These are phyloP conservation scores for Akanthomyces muscarius DNA, from an alignment of 2,329 filamentous ascomycete genomes.

Conservation along the genomic window DNA sequence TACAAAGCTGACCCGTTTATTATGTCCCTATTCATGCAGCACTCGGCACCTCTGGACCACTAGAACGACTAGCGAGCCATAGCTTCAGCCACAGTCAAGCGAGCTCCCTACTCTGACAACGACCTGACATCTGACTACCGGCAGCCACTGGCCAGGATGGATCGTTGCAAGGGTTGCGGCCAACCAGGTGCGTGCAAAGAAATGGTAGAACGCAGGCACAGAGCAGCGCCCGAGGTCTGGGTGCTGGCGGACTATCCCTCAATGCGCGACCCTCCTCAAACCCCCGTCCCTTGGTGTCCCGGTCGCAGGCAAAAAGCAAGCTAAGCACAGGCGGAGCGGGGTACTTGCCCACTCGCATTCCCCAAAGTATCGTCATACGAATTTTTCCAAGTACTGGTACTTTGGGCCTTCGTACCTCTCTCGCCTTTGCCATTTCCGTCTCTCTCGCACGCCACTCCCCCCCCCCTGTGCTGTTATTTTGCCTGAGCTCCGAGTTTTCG, in stretches of 20 bases:
- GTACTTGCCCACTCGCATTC: constrained; percentile 34
- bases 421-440: constrained; percentile 12
- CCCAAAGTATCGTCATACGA: constrained; percentile 34
- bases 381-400: constrained; percentile 32
- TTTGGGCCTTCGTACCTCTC: constrained; percentile 25
- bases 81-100: constrained; percentile 11
- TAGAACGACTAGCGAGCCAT: background rate
- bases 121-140: too few species aligned
- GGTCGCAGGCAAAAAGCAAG: constrained; percentile 16
- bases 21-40: too few species aligned
- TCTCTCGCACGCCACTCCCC: constrained; percentile 6
- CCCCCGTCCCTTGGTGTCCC: background rate
- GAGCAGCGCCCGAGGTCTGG: background rate
- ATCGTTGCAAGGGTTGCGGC: background rate
- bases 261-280: background rate
- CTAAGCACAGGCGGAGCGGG: constrained; percentile 23
- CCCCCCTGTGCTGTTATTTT: constrained; percentile 1
- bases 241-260: constrained; percentile 13
- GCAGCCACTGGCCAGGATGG: background rate
- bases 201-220: background rate
- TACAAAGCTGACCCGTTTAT: background rate
- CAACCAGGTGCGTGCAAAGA: background rate
- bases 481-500: background rate
- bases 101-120: background rate
- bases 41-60: too few species aligned